phyloP scores from a whole-genome alignment of 2,329 filamentous ascomycete species.

The Nectriaceae sp. region DNA sequence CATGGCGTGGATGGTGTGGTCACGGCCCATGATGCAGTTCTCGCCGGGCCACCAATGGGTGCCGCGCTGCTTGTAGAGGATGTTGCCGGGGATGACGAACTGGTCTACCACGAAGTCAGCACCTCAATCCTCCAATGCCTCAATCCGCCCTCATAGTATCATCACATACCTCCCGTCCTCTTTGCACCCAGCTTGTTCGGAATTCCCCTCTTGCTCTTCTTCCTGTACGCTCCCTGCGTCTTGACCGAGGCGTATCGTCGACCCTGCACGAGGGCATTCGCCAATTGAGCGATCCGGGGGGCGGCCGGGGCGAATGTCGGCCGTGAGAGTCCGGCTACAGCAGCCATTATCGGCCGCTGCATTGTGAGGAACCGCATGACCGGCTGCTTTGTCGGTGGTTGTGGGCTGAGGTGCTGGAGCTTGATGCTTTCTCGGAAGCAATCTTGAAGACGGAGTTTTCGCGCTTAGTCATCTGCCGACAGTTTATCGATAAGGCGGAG shows the following conservation, averaged over 20 bases:
- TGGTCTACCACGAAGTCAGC: constrained; percentile 60
- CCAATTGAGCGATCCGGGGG: constrained; percentile 31
- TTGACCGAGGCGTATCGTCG: constrained; percentile 61
- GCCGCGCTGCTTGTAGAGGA: constrained; percentile 95
- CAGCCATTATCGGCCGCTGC: constrained; percentile 48
- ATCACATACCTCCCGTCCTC: constrained; percentile 74
- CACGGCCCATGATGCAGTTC: constrained; percentile 91
- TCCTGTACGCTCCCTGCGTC: constrained; percentile 68
- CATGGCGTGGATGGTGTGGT: constrained; percentile 92
- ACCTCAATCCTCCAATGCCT: neutral
- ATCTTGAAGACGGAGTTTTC: constrained; percentile 27
- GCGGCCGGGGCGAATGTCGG: constrained; percentile 21
- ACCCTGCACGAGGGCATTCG: constrained; percentile 48
- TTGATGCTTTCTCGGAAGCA: constrained; percentile 18
- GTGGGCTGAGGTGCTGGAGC: constrained; percentile 34
- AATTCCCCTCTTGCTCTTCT: constrained; percentile 59
- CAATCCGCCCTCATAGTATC: neutral
- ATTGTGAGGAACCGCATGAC: constrained; percentile 50
- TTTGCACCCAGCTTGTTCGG: constrained; percentile 92
- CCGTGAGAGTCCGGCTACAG: constrained; percentile 34
- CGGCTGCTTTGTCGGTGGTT: constrained; percentile 32
- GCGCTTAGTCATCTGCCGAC: constrained; percentile 28
- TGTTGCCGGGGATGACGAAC: constrained; percentile 93
- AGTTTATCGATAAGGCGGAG: constrained; percentile 29
- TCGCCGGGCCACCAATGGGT: constrained; percentile 94